phyloP scores from a whole-genome alignment of 805 yeast species.

The Candida koratica region DNA sequence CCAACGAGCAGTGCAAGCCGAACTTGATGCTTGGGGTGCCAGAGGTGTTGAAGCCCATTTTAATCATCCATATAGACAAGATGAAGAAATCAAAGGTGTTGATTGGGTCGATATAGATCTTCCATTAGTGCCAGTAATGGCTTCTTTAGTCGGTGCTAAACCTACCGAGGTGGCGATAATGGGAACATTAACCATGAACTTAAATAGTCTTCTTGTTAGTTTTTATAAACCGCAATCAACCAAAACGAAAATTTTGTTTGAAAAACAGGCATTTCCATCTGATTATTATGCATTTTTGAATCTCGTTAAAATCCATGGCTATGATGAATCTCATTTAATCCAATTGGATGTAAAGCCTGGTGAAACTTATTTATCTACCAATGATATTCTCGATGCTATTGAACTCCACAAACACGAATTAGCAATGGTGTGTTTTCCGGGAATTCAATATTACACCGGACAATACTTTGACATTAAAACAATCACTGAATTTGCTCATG shows the following conservation, averaged over 20 bases:
- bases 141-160: constrained; percentile 73
- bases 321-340: constrained; percentile 52
- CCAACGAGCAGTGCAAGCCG: constrained; percentile 52
- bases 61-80: constrained; percentile 51
- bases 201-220: constrained; percentile 67
- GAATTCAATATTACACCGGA: constrained; percentile 90
- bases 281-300: constrained; percentile 84
- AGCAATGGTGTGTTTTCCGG: constrained; percentile 77
- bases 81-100: neutral
- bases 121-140: constrained; percentile 64
- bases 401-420: constrained; percentile 54
- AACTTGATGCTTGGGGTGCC: constrained; percentile 76
- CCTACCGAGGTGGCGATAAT: constrained; percentile 78
- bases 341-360: constrained; percentile 60
- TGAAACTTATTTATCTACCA: constrained; percentile 55
- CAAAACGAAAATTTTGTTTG: constrained; percentile 72
- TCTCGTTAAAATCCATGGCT: constrained; percentile 61
- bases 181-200: constrained; percentile 80
- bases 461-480: constrained; percentile 71
- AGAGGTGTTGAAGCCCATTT: constrained; percentile 86
- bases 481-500: constrained; percentile 65
- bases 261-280: constrained; percentile 86
- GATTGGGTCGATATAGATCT: constrained; percentile 82
- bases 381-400: constrained; percentile 56
- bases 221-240: constrained; percentile 66